Conservation (phyloP, 2,329 filamentous ascomycete species). For the Penicillium sp. region DNA sequence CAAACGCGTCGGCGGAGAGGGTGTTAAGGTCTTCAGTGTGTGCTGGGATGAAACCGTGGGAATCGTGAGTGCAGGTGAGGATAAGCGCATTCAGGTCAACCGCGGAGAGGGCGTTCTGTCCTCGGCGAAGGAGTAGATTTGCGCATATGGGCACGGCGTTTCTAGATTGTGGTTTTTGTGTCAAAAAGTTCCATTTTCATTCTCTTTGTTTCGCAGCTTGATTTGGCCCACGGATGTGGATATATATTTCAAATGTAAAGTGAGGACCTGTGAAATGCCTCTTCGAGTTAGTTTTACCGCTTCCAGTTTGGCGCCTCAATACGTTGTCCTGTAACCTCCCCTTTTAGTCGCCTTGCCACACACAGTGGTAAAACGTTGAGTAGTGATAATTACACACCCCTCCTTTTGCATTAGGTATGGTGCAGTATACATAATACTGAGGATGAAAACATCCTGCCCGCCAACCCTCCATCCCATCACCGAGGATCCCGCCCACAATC, state of each 20-base stretch:
- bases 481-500: no score
- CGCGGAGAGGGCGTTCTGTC: constrained; percentile 59
- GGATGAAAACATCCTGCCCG: no score
- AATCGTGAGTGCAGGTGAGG: constrained; percentile 89
- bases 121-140: constrained; percentile 31
- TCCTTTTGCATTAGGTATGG: no score
- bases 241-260: background rate
- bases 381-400: no score
- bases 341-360: no score
- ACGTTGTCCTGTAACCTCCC: no score
- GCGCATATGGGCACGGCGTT: constrained; percentile 36
- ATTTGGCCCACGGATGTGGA: constrained; percentile 10
- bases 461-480: no score
- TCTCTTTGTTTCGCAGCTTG: constrained; percentile 11
- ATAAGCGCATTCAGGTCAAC: constrained; percentile 94
- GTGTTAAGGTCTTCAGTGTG: constrained; percentile 87
- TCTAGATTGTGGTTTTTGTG: constrained; percentile 31
- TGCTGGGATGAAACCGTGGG: constrained; percentile 84
- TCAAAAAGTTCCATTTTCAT: constrained; percentile 34
- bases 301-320: no score
- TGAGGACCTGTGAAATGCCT: no score
- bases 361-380: no score
- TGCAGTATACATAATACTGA: no score
- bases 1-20: constrained; percentile 72
- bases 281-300: no score